phyloP scores from a whole-genome alignment of 352 stramenopile genomes.

The Phytophthora palmivora region DNA sequence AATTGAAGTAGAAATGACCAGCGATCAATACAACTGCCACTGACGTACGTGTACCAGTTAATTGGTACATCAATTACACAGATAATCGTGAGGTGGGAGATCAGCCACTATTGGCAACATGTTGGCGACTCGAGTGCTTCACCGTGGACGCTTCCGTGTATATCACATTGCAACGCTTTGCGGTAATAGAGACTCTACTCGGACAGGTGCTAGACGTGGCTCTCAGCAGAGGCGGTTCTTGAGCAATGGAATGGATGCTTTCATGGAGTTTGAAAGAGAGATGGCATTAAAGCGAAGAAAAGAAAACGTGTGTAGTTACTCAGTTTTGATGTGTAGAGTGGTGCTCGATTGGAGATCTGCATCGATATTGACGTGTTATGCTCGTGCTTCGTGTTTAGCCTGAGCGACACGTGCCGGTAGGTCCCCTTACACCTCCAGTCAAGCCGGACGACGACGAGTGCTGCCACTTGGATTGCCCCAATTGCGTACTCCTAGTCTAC shows the following conservation, averaged over 20 bases:
- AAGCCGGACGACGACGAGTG: slow-evolving; percentile 85
- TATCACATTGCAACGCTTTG: slow-evolving; percentile 13
- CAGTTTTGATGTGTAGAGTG: not conserved
- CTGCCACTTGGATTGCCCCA: slow-evolving; percentile 86
- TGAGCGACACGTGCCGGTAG: slow-evolving; percentile 22
- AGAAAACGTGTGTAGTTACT: slow-evolving; percentile 34
- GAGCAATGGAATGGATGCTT: slow-evolving; percentile 72
- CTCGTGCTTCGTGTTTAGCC: slow-evolving; percentile 19
- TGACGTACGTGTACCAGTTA: slow-evolving; percentile 29
- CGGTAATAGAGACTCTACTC: not conserved
- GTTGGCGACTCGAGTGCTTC: slow-evolving; percentile 30
- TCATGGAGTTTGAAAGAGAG: slow-evolving; percentile 88
- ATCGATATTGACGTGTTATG: slow-evolving; percentile 6
- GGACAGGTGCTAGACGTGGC: not conserved
- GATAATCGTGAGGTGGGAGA: slow-evolving; percentile 27
- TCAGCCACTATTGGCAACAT: slow-evolving; percentile 12
- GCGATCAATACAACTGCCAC: slow-evolving; percentile 13
- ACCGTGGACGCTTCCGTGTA: slow-evolving; percentile 23
- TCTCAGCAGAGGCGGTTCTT: slow-evolving; percentile 32
- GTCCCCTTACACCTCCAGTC: slow-evolving; percentile 56
- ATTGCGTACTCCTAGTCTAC: slow-evolving; percentile 88
- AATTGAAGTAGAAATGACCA: slow-evolving; percentile 13
- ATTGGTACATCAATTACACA: slow-evolving; percentile 18
- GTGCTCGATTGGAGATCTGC: not conserved
- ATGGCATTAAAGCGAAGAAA: slow-evolving; percentile 73